Conservation (phyloP, 164 flowering plant species). For the Macadamia tetraphylla region DNA sequence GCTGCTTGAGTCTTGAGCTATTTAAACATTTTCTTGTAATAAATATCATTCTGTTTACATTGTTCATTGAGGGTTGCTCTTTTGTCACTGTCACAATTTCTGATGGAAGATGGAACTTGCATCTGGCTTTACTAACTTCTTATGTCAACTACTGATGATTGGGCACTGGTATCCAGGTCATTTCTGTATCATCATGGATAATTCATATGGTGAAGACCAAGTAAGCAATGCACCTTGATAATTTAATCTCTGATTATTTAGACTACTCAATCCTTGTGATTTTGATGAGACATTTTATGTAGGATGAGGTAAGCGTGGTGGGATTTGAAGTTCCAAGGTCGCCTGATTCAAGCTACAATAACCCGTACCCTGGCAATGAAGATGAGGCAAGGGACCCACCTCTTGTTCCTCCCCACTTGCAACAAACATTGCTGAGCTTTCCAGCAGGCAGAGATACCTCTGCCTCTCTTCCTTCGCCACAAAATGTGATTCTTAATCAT, state of each 20-base stretch:
- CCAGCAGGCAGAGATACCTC: constrained; percentile 47
- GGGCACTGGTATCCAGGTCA: neutral
- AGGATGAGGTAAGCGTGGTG: constrained; percentile 67
- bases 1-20: too few relatives aligned
- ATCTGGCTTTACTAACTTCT: constrained; percentile 10
- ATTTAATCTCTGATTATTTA: neutral
- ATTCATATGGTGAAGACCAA: constrained; percentile 30
- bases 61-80: too few relatives aligned
- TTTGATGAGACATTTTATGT: constrained; percentile 14
- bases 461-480: constrained; percentile 55
- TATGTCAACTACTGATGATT: constrained; percentile 9
- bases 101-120: neutral
- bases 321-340: constrained; percentile 90
- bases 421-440: constrained; percentile 51
- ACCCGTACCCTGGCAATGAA: constrained; percentile 50
- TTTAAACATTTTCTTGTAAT: too few relatives aligned
- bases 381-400: constrained; percentile 89
- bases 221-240: constrained; percentile 24
- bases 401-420: constrained; percentile 73
- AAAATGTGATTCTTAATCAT: constrained; percentile 75
- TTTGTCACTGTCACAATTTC: too few relatives aligned
- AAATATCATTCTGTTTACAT: too few relatives aligned
- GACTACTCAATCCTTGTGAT: neutral
- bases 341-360: constrained; percentile 86
- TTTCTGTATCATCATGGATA: constrained; percentile 36